phyloP scores from a whole-genome alignment of 169 alveolate species.

The Cryptosporidium parvum region DNA sequence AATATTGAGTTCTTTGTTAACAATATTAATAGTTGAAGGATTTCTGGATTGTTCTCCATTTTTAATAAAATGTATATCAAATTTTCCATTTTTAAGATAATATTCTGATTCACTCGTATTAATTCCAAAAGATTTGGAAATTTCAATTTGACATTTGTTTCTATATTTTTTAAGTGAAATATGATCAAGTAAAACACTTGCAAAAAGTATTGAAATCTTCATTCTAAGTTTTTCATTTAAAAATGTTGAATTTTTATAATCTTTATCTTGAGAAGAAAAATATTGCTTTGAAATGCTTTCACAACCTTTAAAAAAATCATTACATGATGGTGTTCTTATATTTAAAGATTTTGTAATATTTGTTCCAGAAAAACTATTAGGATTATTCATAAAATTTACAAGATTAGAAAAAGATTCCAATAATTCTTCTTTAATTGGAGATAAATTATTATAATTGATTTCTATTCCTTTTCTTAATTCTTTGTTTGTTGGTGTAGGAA shows the following conservation, averaged over 20 bases:
- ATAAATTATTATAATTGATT: constrained; percentile 3
- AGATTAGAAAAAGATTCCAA: constrained; percentile 11
- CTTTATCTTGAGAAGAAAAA: background rate
- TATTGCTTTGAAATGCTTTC: constrained; percentile 3
- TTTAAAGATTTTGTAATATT: background rate
- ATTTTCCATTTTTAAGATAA: constrained; percentile 67
- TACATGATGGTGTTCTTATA: constrained; percentile 39
- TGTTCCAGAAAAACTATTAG: background rate
- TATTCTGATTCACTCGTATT: constrained; percentile 47
- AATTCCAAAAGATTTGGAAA: constrained; percentile 38
- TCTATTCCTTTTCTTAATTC: constrained; percentile 23
- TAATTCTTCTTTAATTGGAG: background rate
- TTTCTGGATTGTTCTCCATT: constrained; percentile 39
- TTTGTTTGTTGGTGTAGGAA: constrained; percentile 37
- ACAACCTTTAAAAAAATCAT: constrained; percentile 40
- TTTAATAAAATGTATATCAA: constrained; percentile 75
- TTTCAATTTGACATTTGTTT: constrained; percentile 35
- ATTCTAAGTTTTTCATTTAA: constrained; percentile 18
- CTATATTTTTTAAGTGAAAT: constrained; percentile 63
- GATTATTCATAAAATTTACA: background rate
- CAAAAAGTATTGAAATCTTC: constrained; percentile 26
- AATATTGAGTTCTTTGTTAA: constrained; percentile 67
- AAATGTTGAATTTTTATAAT: background rate
- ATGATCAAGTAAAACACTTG: constrained; percentile 27
- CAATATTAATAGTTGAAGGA: constrained; percentile 36